These are phyloP conservation scores for Aspergillus candidus DNA, from an alignment of 2,329 filamentous ascomycete species.

Conservation along the genomic window DNA sequence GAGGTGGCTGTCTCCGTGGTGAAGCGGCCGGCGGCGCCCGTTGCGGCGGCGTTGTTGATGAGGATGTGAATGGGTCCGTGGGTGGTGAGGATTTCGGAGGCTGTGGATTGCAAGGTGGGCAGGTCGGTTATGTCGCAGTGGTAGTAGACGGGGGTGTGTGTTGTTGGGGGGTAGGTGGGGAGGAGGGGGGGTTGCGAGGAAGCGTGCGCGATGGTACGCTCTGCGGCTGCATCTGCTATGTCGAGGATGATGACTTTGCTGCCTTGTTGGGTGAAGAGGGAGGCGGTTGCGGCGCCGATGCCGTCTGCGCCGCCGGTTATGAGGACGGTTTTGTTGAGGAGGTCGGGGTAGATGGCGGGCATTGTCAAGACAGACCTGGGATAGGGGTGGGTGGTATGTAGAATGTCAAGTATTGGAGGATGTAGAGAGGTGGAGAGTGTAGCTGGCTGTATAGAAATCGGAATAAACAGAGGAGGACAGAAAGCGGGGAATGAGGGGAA, in stretches of 20 bases:
- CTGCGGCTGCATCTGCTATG: conserved; percentile 28
- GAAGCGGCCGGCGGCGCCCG: conserved; percentile 11
- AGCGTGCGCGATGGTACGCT: conserved; percentile 8
- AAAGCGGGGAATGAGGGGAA: too few species aligned
- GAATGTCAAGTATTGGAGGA: too few species aligned
- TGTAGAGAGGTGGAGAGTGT: too few species aligned
- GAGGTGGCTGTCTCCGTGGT: conserved; percentile 30
- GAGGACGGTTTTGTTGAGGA: conserved; percentile 30
- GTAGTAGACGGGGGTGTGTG: conserved; percentile 32
- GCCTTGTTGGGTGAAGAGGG: conserved; percentile 43
- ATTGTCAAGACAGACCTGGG: too few species aligned
- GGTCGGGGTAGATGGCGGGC: conserved; percentile 17
- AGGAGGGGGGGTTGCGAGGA: background rate
- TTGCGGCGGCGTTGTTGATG: conserved; percentile 33
- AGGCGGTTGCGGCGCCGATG: conserved; percentile 40
- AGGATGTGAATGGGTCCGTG: conserved; percentile 27
- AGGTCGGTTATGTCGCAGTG: conserved; percentile 42
- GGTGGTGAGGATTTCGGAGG: conserved; percentile 26
- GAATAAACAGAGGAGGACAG: too few species aligned
- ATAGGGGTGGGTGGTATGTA: too few species aligned
- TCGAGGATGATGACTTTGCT: conserved; percentile 44
- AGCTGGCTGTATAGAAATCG: too few species aligned
- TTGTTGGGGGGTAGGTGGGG: background rate
- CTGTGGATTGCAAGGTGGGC: conserved; percentile 16
- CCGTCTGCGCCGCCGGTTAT: conserved; percentile 45